Base-by-base conservation (phyloP, 306 rosid genomes). In the Prunus davidiana region DNA sequence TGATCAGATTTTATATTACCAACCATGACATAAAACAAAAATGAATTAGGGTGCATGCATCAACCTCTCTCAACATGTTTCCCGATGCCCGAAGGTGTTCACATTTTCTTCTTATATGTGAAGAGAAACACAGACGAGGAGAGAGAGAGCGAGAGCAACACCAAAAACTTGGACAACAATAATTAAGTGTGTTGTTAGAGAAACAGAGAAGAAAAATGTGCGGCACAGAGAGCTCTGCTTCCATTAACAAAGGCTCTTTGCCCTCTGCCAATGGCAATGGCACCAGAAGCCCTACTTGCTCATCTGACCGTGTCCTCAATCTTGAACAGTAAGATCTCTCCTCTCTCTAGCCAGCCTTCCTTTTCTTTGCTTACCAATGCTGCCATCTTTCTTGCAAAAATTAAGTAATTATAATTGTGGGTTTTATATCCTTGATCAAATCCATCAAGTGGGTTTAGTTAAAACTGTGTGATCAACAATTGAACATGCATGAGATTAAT, bases 261-360 rank as follows among this genome's bases (percentile, higher is more conserved):
- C 34, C 74, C 8, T 60, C 63, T 5, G 64, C 73, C 56, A 78
- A 81, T 3, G 52, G 16, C 52, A 49, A 49, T 9, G 52, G 52
- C 52, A 18, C 20, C 7, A 52, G 20, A n/a, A 54, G 11, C 1
- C 20, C 79, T 41, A 67, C 12, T 14, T 15, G 27, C 56, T 69
- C 83, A 2, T 46, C 67, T 4, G 54, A 55, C 52, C 7, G 54
- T 20, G 70, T 83, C 61, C 45, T 92, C 56, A 81, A 83, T 76
- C 87, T 92, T 3, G 95, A 87, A 2, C 86, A 64, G 96, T 88
- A 82, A 50, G 78, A 12, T 51, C 13, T 30, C 15, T 46, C 20
- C 12, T 46, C 18, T 71, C 27, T 18, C 38, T 28, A 14, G 52
- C 5, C 52, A 47, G n/a, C 12, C 45, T 30, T 63, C 45, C 6